These are phyloP conservation scores for Nemania sp. DNA, from an alignment of 2,329 filamentous ascomycete genomes.

Conservation along the genomic window DNA sequence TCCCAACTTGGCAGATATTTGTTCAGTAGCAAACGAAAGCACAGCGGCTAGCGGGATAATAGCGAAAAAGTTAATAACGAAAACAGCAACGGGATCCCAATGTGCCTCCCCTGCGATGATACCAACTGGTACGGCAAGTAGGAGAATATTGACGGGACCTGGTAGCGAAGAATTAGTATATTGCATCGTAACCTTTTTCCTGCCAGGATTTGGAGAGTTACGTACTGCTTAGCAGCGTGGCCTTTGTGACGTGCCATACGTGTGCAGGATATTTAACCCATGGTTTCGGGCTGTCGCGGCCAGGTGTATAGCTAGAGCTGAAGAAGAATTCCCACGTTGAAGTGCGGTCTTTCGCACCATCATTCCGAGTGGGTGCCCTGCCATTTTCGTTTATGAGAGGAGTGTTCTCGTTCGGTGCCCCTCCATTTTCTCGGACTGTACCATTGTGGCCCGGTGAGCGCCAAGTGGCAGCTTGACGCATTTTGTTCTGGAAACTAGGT, in stretches of 20 bases:
- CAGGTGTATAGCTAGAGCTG: conserved; percentile 63
- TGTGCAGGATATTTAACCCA: conserved; percentile 61
- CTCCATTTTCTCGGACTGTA: conserved; percentile 43
- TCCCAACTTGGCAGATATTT: conserved; percentile 77
- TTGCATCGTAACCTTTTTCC: conserved; percentile 2
- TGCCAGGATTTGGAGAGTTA: conserved; percentile 38
- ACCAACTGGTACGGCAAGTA: conserved; percentile 79
- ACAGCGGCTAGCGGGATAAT: conserved; percentile 81
- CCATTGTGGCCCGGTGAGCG: conserved; percentile 27
- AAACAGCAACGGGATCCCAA: conserved; percentile 76
- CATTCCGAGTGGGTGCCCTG: conserved; percentile 37
- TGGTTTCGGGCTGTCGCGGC: conserved; percentile 61
- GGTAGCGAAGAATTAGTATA: conserved; percentile 35
- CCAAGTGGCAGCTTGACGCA: conserved; percentile 46
- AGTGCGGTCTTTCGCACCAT: conserved; percentile 44
- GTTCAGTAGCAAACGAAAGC: conserved; percentile 81
- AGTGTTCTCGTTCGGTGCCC: conserved; percentile 46
- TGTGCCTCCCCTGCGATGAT: conserved; percentile 72
- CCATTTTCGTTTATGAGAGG: conserved; percentile 44
- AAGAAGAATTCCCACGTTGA: conserved; percentile 60
- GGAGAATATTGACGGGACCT: conserved; percentile 76
- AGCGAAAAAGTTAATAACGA: conserved; percentile 83
- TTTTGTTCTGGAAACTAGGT: conserved; percentile 45
- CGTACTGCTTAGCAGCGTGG: conserved; percentile 70
- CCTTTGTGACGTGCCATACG: conserved; percentile 67